phyloP scores from a whole-genome alignment of 768 basidiomycete genomes.

The Solioccasus polychromus region DNA sequence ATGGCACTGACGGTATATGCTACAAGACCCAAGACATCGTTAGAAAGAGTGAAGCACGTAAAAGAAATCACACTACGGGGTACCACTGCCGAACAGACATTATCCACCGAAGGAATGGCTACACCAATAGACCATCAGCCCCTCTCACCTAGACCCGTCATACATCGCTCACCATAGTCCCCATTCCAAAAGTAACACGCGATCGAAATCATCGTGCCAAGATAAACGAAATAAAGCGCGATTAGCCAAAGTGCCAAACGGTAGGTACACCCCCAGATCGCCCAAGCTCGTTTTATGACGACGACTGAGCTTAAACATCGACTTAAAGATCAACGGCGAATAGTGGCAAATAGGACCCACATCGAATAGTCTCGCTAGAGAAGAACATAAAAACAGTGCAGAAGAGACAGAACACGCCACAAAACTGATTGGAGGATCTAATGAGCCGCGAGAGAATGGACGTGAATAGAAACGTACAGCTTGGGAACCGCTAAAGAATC shows the following conservation, averaged over 20 bases:
- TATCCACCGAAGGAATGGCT: background rate
- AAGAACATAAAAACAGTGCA: constrained; percentile 6
- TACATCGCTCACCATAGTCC: constrained; percentile 1
- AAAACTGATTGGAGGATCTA: constrained; percentile 6
- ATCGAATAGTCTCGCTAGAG: constrained; percentile 13
- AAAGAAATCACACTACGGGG: background rate
- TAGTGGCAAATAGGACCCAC: constrained; percentile 2
- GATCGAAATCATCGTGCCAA: constrained; percentile 2
- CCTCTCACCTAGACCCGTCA: background rate
- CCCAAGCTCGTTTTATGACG: constrained; percentile 20
- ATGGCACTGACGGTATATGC: constrained; percentile 4
- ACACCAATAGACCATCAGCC: constrained; percentile 1
- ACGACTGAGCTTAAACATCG: constrained; percentile 10
- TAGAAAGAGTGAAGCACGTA: background rate
- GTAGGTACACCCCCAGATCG: constrained; percentile 15
- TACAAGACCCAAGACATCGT: background rate
- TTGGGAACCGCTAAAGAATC: constrained; percentile 1
- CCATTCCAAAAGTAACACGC: constrained; percentile 5
- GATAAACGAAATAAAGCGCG: constrained; percentile 5
- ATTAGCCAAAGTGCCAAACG: constrained; percentile 5
- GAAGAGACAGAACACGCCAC: constrained; percentile 7
- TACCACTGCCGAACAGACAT: background rate
- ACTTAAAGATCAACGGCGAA: background rate
- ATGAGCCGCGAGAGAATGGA: background rate
- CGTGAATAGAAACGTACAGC: background rate